These are phyloP conservation scores for Aurifilum marmelostoma DNA, from an alignment of 2,329 filamentous ascomycete genomes.

Conservation along the genomic window DNA sequence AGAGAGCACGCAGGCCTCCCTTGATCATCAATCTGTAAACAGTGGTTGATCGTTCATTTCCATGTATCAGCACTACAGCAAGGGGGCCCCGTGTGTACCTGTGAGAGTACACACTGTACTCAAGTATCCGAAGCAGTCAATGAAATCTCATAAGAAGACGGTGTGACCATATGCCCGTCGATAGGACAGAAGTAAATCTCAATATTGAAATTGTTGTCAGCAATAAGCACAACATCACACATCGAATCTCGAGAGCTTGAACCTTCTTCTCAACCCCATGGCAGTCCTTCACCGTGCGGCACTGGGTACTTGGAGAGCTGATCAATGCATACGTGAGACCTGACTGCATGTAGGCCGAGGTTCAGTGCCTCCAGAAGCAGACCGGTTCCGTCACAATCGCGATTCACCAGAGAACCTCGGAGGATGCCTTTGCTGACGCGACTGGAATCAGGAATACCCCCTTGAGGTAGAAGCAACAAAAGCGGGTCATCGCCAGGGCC, in stretches of 20 bases:
- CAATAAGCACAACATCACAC: not conserved
- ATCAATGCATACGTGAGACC: not conserved
- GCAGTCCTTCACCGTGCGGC: not conserved
- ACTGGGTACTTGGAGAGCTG: conserved; percentile 1
- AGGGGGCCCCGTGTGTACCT: not conserved
- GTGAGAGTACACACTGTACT: not conserved
- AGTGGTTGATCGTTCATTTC: not conserved
- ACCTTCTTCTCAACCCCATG: not conserved
- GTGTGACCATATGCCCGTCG: not conserved
- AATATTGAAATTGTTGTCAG: too few relatives aligned
- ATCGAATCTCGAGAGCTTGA: not conserved
- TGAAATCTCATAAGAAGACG: not conserved
- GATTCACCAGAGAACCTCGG: not conserved
- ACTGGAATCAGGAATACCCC: not conserved
- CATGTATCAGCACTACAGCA: not conserved
- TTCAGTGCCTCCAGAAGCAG: not conserved
- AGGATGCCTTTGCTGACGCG: not conserved
- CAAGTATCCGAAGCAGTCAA: not conserved
- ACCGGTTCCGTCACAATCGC: not conserved
- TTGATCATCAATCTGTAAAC: not conserved
- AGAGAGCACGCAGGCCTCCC: not conserved
- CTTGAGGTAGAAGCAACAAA: not conserved
- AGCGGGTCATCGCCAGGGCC: not conserved
- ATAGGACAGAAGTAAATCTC: not conserved
- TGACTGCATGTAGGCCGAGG: not conserved